Evolutionary conservation across 805 yeast genomes (phyloP).

Genomic region (Saturnispora bothae): DNA sequence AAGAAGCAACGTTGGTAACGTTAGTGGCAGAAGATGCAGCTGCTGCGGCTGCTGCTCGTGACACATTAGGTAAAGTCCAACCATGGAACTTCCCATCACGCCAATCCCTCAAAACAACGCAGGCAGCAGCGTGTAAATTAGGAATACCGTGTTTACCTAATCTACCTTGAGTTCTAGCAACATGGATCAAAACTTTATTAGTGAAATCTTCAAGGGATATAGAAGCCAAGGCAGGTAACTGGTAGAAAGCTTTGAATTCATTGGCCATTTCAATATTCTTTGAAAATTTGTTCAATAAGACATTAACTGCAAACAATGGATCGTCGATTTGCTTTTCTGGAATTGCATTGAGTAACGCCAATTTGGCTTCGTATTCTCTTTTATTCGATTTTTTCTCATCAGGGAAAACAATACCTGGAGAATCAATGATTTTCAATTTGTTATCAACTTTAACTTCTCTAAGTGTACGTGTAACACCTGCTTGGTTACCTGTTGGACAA

Average conservation of each 20-base stretch:
- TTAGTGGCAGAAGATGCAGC: constrained; percentile 31
- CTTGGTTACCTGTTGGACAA: constrained; percentile 96
- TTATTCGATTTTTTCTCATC: constrained; percentile 33
- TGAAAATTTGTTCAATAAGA: constrained; percentile 65
- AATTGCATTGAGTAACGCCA: constrained; percentile 77
- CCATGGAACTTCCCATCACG: constrained; percentile 91
- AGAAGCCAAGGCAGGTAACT: constrained; percentile 70
- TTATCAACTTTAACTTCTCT: constrained; percentile 89
- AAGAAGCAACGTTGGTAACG: constrained; percentile 25
- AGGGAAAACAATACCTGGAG: constrained; percentile 98
- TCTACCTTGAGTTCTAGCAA: constrained; percentile 88
- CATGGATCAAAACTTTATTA: constrained; percentile 79
- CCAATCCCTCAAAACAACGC: constrained; percentile 84
- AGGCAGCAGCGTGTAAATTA: constrained; percentile 75
- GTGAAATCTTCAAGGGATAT: constrained; percentile 64
- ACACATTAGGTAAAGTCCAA: constrained; percentile 65
- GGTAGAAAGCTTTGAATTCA: constrained; percentile 61
- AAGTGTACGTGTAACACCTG: constrained; percentile 89
- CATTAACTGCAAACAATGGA: constrained; percentile 71
- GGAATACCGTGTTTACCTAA: constrained; percentile 91
- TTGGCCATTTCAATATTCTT: constrained; percentile 70
- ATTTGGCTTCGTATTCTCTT: constrained; percentile 72
- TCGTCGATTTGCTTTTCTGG: constrained; percentile 81
- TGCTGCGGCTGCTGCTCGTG: constrained; percentile 21
- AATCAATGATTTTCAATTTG: constrained; percentile 79